Conservation (phyloP, 192 early-diverging fungal genomes). For the Backusella liffmaniae region DNA sequence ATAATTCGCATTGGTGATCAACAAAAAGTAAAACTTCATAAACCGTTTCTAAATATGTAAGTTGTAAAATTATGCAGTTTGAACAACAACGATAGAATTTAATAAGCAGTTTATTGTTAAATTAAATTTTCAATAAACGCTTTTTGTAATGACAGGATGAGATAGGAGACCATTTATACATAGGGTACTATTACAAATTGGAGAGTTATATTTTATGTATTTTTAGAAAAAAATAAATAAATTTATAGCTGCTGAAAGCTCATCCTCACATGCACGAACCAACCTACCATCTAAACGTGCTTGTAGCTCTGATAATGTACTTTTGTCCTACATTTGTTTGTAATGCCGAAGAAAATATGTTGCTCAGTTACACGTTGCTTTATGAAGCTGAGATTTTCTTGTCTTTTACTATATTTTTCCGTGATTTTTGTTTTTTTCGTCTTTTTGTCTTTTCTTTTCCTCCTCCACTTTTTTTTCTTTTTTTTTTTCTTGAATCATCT, state of each 20-base stretch:
- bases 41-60: not conserved
- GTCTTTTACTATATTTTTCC: not conserved
- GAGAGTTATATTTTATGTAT: not conserved
- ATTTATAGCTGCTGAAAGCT: too few relatives aligned
- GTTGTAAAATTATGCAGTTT: not conserved
- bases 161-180: not conserved
- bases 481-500: not conserved
- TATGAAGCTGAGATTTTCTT: slow-evolving; percentile 7
- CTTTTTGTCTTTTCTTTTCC: not conserved
- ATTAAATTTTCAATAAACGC: not conserved
- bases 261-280: slow-evolving; percentile 1
- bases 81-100: not conserved
- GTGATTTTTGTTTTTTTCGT: not conserved
- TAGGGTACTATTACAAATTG: not conserved
- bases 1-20: not conserved
- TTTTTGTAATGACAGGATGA: not conserved
- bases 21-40: not conserved
- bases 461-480: not conserved
- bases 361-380: not conserved
- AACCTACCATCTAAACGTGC: not conserved
- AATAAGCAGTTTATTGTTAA: slow-evolving; percentile 4
- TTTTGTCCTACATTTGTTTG: slow-evolving; percentile 9
- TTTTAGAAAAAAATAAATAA: not conserved
- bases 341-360: slow-evolving; percentile 1
- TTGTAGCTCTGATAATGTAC: not conserved